A percentile compares a stretch with the other conserved stretches of the same genome.
Evolutionary conservation across 768 basidiomycete species (phyloP).

Genomic region (Podaxis rugospora): DNA sequence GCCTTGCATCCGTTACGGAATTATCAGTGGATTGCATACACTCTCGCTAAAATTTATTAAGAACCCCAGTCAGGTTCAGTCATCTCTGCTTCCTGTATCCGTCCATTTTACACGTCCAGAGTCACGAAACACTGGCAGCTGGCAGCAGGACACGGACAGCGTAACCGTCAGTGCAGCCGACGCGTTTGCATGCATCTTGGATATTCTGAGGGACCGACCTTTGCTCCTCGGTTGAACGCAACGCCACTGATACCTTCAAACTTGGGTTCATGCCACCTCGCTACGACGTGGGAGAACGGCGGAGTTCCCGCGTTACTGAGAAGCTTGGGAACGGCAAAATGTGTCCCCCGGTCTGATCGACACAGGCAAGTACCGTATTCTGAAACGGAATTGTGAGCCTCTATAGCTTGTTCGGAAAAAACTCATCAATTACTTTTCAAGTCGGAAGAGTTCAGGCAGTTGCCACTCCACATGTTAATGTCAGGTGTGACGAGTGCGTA

Average conservation of each 20-base stretch:
- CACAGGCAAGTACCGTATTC: neutral
- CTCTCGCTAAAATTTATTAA: neutral
- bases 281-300: neutral
- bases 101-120: neutral
- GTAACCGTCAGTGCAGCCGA: neutral
- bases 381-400: neutral
- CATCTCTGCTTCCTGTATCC: neutral
- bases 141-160: neutral
- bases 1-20: neutral
- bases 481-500: too few species aligned
- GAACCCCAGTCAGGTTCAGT: neutral
- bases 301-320: neutral
- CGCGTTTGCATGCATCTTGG: too few species aligned
- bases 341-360: neutral
- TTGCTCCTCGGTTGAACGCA: neutral
- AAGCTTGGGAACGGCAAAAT: neutral
- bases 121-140: neutral
- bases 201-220: too few species aligned
- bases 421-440: too few species aligned
- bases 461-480: too few species aligned
- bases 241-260: neutral
- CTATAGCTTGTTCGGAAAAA: too few species aligned
- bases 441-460: too few species aligned
- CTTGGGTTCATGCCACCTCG: neutral
- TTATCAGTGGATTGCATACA: neutral